Conservation (phyloP, 345 rosid genomes). For the Lumnitzera racemosa region DNA sequence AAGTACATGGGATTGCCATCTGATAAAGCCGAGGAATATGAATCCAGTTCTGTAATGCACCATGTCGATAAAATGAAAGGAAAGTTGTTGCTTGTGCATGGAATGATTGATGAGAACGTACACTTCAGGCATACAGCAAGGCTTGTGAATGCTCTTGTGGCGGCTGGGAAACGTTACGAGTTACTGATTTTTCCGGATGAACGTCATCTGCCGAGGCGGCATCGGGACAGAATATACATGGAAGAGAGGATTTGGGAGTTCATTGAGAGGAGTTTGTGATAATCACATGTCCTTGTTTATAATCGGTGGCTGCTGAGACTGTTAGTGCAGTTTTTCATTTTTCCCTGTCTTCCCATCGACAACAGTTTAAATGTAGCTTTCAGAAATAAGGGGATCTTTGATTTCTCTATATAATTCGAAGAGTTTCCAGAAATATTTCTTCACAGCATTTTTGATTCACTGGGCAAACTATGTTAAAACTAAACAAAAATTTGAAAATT, state of each 20-base stretch:
- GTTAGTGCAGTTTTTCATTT: not conserved
- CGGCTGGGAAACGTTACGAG: constrained; percentile 64
- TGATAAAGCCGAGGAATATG: constrained; percentile 27
- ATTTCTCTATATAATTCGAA: no score
- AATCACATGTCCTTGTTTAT: not conserved
- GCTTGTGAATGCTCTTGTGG: constrained; percentile 76
- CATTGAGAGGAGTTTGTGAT: constrained; percentile 62
- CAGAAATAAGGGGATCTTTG: no score
- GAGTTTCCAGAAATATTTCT: no score
- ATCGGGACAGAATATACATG: constrained; percentile 67
- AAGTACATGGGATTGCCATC: constrained; percentile 92
- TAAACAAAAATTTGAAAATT: no score
- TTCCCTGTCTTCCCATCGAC: no score
- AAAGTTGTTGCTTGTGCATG: constrained; percentile 65
- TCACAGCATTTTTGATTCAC: no score
- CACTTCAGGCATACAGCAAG: constrained; percentile 91
- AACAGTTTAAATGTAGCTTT: no score
- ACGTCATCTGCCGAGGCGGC: constrained; percentile 76
- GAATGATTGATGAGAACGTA: constrained; percentile 96
- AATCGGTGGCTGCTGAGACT: not conserved
- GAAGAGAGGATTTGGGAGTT: constrained; percentile 94
- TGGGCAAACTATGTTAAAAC: no score
- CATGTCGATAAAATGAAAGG: constrained; percentile 59
- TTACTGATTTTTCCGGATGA: constrained; percentile 81
- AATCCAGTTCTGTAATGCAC: constrained; percentile 66